phyloP scores from a whole-genome alignment of 768 basidiomycete genomes.

The Kondoa malvinella region DNA sequence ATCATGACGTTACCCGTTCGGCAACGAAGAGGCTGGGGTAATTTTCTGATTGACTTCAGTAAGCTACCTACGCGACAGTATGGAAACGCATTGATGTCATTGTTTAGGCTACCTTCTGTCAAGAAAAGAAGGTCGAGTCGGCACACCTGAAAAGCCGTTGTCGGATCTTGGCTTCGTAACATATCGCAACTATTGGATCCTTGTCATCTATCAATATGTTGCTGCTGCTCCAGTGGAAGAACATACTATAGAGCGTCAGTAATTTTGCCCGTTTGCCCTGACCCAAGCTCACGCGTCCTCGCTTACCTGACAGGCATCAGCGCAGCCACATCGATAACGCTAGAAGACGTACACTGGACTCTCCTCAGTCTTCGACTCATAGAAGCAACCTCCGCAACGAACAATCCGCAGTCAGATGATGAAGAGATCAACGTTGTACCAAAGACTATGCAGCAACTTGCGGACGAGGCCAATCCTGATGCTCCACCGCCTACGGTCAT shows the following conservation, averaged over 20 bases:
- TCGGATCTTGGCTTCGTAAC: conserved; percentile 79
- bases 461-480: not conserved
- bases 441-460: no score
- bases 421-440: not conserved
- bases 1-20: conserved; percentile 96
- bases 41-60: conserved; percentile 96
- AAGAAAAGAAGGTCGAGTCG: conserved; percentile 75
- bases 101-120: conserved; percentile 75
- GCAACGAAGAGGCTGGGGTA: conserved; percentile 92
- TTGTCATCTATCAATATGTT: conserved; percentile 66
- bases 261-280: conserved; percentile 40
- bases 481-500: not conserved
- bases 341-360: conserved; percentile 66
- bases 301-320: conserved; percentile 45
- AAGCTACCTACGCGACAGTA: conserved; percentile 29
- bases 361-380: conserved; percentile 64
- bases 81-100: not conserved
- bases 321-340: conserved; percentile 68
- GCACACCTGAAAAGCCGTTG: conserved; percentile 90
- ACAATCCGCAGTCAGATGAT: not conserved
- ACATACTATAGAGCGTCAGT: conserved; percentile 41
- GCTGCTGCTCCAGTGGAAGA: conserved; percentile 42
- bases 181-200: conserved; percentile 90
- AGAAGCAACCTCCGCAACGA: conserved; percentile 25
- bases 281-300: not conserved